phyloP scores from a whole-genome alignment of 805 yeast genomes.

The Candida andamanensis region DNA sequence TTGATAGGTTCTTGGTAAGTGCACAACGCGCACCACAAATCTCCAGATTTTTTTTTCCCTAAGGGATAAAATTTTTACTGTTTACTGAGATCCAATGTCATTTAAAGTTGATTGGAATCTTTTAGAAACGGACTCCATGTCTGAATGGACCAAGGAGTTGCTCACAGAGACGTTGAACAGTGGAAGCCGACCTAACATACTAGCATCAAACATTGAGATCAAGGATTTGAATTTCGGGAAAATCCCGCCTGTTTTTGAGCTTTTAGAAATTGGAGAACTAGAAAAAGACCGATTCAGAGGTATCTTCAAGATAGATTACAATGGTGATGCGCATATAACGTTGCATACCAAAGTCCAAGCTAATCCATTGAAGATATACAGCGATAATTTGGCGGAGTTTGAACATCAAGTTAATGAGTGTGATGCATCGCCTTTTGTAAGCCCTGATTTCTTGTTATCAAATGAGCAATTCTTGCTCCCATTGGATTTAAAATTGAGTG shows the following conservation, averaged over 20 bases:
- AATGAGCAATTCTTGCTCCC: constrained; percentile 72
- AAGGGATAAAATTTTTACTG: too few species aligned
- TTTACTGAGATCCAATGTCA: too few species aligned
- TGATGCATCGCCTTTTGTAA: constrained; percentile 43
- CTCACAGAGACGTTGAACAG: constrained; percentile 70
- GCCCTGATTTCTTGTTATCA: constrained; percentile 64
- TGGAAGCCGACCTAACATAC: constrained; percentile 63
- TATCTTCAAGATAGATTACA: constrained; percentile 70
- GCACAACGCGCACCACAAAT: too few species aligned
- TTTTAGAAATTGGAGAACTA: constrained; percentile 76
- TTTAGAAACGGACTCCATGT: constrained; percentile 58
- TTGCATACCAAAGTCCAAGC: constrained; percentile 80
- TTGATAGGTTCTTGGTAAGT: too few species aligned
- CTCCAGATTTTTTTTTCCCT: too few species aligned
- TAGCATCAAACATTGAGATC: constrained; percentile 65
- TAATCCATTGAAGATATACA: constrained; percentile 70
- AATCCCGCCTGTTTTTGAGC: constrained; percentile 69
- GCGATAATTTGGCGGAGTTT: constrained; percentile 35
- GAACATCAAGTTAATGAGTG: constrained; percentile 20
- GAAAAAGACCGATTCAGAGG: constrained; percentile 75
- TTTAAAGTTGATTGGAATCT: constrained; percentile 76
- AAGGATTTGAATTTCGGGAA: constrained; percentile 70
- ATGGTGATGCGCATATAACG: constrained; percentile 72
- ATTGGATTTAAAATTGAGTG: constrained; percentile 65
- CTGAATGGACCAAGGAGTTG: constrained; percentile 58